Base-by-base conservation (phyloP, 345 rosid genomes). In the Brassica nigra region DNA sequence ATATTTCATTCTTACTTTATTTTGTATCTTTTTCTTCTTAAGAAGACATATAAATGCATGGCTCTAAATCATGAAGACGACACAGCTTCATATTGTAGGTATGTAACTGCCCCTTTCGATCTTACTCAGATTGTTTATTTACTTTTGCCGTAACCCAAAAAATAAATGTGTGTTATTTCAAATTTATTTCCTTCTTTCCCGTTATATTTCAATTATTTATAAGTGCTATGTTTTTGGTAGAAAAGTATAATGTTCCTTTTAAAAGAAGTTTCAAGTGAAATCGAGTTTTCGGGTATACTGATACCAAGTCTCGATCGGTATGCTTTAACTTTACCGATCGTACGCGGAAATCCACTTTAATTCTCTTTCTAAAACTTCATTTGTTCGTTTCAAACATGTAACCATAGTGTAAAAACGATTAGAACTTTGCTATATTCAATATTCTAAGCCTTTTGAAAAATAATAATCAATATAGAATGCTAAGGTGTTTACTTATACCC, bases 301-400 rank as follows among this genome's bases (percentile, higher is more conserved):
- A 31, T 61, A 61, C 52, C 52, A 18, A 9, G 4, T 15, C 27
- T 49, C 20, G 52, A 54, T 49, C 20, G 28, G 59, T 55, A 72
- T 67, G 70, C 82, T 73, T 73, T 73, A 28, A 33, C 78, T 67
- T 79, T 67, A 59, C 63, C 31, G 54, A 37, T 66, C 8, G 63
- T 37, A 68, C 78, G 71, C 70, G 78, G 79, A 54, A 68, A 74
- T 37, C 30, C 8, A 80, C 79, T 80, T 80, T 80, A 20, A 2
- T 59, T 55, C 12, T 39, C 4, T 15, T 69, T 61, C 44, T 8
- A 3, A 42, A 62, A 67, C 42, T 67, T 42, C 34, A 64, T 42
- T 49, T 66, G 77, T 79, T 79, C 78, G 44, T 79, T 68, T 67
- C 78, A 68, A 74, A 68, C 78, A 28, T 74, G 63, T 8, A 62